Evolutionary conservation across 345 rosid species (phyloP).

Genomic region (Gynandropsis gynandra): DNA sequence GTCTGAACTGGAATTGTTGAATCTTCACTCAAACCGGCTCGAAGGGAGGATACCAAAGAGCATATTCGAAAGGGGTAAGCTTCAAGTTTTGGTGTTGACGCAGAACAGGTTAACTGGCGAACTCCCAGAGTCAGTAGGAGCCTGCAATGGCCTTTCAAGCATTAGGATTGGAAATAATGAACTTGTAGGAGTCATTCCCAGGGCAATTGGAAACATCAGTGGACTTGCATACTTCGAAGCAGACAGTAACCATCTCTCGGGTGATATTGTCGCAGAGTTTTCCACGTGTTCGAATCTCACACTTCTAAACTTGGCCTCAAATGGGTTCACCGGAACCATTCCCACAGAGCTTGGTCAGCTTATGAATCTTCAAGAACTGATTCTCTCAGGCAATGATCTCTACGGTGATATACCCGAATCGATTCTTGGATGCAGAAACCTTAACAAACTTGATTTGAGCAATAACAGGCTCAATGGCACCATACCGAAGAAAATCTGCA

Average conservation of each 20-base stretch:
- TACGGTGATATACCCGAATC: conserved; percentile 72
- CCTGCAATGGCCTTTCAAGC: conserved; percentile 69
- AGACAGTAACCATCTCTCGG: conserved; percentile 71
- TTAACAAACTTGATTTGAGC: conserved; percentile 79
- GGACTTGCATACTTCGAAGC: conserved; percentile 94
- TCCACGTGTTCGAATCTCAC: conserved; percentile 77
- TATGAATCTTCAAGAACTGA: conserved; percentile 75
- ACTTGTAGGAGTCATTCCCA: conserved; percentile 73
- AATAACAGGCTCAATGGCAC: conserved; percentile 75
- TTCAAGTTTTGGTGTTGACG: conserved; percentile 71
- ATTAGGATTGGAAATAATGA: conserved; percentile 77
- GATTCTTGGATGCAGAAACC: conserved; percentile 69
- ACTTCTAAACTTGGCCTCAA: conserved; percentile 73
- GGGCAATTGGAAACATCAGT: conserved; percentile 62
- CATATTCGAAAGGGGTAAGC: conserved; percentile 71
- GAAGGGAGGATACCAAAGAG: conserved; percentile 72
- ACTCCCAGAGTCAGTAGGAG: conserved; percentile 64
- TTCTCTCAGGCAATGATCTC: conserved; percentile 74
- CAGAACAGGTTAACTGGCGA: conserved; percentile 61
- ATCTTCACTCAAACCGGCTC: conserved; percentile 85
- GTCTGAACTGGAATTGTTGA: conserved; percentile 62
- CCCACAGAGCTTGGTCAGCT: conserved; percentile 74
- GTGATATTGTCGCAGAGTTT: conserved; percentile 67
- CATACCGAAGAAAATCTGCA: conserved; percentile 55
- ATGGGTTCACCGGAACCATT: conserved; percentile 71